Base-by-base conservation (phyloP, 2,329 filamentous ascomycete species). In the Ilyonectria mors-panacis region DNA sequence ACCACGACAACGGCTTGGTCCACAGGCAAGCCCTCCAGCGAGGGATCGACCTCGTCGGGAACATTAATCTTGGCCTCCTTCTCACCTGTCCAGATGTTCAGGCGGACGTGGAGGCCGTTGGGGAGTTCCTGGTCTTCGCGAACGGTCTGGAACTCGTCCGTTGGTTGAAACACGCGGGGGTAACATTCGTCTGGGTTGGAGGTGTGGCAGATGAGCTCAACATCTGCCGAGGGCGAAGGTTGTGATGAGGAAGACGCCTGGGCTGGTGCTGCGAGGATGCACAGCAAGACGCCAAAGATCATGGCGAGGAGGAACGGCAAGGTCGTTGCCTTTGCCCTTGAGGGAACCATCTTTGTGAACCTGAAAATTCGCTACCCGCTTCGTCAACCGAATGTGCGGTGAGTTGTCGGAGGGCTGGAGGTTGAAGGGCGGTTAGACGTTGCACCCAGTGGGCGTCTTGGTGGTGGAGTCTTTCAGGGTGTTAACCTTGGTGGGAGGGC, bases 41-140 rank as follows among this genome's bases (percentile, higher is more conserved):
- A 81, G 17, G 84, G 77, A 56, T 84, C 80, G 19, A 78, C 75
- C 69, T 91, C 88, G 13, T 81, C 81, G 1, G 88, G 88, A 19
- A 90, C 83, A 77, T 92, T 88, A 68, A 92, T 83, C 75, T 91
- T 91, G 70, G 91, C 91, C 76, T 92, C 89, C 71, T 89, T 91
- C 70, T 84, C 73, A 23, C 91, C 91, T 0, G 89, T 90, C 71
- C 85, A 84, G 53, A 93, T 84, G 75, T 93, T 88, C 61, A 93
- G 79, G 44, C 90, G 87, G 58, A 93, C 85, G 76, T 93, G 91
- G 5, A 93, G 84, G 6, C 91, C 91, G 0, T 84, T 80, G 1
- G 91, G 91, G 4, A 93, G 76, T 42, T 91, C 86, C 77, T 93
- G 91, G 71, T 91, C 91, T 39, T 88, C 85, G 66, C 85, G 88